phyloP scores from a whole-genome alignment of 2,329 filamentous ascomycete genomes.

The Aschersonia sp. region DNA sequence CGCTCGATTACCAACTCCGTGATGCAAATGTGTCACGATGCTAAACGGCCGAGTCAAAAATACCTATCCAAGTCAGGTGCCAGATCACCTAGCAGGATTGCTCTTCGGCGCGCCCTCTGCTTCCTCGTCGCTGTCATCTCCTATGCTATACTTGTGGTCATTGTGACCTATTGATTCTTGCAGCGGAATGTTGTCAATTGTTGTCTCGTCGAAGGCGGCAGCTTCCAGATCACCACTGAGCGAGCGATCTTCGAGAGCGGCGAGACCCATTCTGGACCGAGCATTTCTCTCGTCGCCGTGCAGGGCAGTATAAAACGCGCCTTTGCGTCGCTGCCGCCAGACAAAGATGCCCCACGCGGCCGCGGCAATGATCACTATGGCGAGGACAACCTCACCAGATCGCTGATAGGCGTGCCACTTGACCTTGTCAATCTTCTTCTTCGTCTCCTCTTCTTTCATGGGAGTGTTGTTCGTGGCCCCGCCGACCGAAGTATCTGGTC shows the following conservation, averaged over 20 bases:
- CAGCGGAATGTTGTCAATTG: conserved; percentile 46
- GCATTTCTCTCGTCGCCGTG: conserved; percentile 20
- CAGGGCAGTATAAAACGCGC: conserved; percentile 39
- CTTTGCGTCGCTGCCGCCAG: conserved; percentile 46
- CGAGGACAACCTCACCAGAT: conserved; percentile 72
- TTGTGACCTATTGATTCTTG: conserved; percentile 26
- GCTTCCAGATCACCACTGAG: conserved; percentile 42
- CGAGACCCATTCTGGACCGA: conserved; percentile 21
- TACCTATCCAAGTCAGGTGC: neutral
- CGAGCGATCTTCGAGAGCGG: conserved; percentile 33
- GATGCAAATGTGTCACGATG: neutral
- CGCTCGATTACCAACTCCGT: neutral
- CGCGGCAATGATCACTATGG: conserved; percentile 65
- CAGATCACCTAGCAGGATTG: no score
- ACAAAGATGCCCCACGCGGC: conserved; percentile 60
- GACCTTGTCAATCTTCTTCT: conserved; percentile 63
- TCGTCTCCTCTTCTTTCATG: conserved; percentile 36
- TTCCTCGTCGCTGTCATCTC: conserved; percentile 39
- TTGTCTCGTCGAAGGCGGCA: conserved; percentile 51
- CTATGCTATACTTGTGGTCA: conserved; percentile 39
- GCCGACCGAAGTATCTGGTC: conserved; percentile 63
- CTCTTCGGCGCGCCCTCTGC: conserved; percentile 8
- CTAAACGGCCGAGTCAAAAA: neutral
- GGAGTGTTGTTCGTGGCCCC: conserved; percentile 45
- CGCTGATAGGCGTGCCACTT: conserved; percentile 83